phyloP scores from a whole-genome alignment of 148 eudicot genomes.

The Oxyria digyna region DNA sequence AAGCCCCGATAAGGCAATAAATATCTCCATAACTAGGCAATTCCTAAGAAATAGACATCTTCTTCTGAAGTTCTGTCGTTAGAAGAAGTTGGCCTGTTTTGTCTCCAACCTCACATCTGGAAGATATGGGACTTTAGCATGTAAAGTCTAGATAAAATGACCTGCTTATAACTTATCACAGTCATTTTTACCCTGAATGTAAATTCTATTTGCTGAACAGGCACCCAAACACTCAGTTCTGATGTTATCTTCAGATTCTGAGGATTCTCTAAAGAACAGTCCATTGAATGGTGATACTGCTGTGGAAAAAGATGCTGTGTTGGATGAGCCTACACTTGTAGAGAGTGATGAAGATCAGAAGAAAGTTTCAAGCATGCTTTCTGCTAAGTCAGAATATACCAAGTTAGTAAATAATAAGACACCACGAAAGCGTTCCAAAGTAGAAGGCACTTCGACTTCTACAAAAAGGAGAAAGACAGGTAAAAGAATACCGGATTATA shows the following conservation, averaged over 20 bases:
- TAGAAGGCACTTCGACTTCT: constrained; percentile 21
- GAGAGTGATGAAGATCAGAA: constrained; percentile 21
- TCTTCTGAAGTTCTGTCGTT: neutral
- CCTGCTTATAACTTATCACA: neutral
- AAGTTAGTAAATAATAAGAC: constrained; percentile 24
- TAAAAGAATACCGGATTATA: neutral
- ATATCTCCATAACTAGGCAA: neutral
- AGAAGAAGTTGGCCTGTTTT: neutral
- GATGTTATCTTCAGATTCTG: constrained; percentile 55
- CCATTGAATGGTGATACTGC: constrained; percentile 20
- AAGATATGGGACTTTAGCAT: neutral
- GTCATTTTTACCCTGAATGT: neutral
- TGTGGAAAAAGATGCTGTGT: constrained; percentile 10
- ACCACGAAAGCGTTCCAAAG: constrained; percentile 20
- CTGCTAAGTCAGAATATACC: constrained; percentile 7
- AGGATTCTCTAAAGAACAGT: constrained; percentile 29
- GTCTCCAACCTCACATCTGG: neutral
- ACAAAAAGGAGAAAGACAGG: constrained; percentile 35
- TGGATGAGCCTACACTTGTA: constrained; percentile 6
- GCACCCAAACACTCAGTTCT: constrained; percentile 43
- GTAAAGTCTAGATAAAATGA: neutral
- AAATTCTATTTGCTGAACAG: constrained; percentile 17
- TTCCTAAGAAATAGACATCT: neutral
- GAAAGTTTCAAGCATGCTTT: constrained; percentile 2
- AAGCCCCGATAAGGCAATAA: neutral